Base-by-base conservation (phyloP, 257 asterid genomes). In the Penstemon eatonii region DNA sequence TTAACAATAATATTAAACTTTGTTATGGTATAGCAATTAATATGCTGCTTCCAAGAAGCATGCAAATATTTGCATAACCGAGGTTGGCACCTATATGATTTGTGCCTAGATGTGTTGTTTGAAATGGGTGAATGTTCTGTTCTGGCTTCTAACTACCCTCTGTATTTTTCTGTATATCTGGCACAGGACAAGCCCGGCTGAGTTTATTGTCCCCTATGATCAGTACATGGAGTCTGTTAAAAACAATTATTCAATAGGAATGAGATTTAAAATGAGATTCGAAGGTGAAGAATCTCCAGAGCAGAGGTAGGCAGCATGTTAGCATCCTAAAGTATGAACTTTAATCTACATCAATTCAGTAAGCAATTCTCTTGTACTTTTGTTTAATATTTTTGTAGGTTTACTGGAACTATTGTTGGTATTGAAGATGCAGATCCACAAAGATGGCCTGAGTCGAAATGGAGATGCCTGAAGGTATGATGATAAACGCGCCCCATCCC, bases 201-300 rank as follows among this genome's bases (percentile, higher is more conserved):
- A 88, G 43, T 63, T 63, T 63, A 63, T 63, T 4, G 56, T 63
- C 19, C 56, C 68, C 6, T 63, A 63, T 63, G 68, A 90, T 73
- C 89, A 86, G 73, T 90, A 90, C 84, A 78, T 86, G 51, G 88
- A 82, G 78, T 85, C 92, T 6, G 68, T 64, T 62, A 64, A 81
- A 45, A 79, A 78, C 42, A 81, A 78, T 44, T 85, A 77, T 69
- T 78, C 89, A 0, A 86, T 90, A 50, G 97, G 97, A 44, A 79
- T 77, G 92, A 91, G 97, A 54, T 90, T 90, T 80, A 86, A 76
- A 73, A 90, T 90, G 97, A 82, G 84, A 74, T 90, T 90, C 60
- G 94, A 84, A 82, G 95, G 89, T 68, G 96, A 86, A 83, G 97
- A 90, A 72, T 80, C 96, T 73, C 96, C 96, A 2, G 96, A 90